Conservation (phyloP, 495 filamentous ascomycete genomes). For the Penicillium antarcticum region DNA sequence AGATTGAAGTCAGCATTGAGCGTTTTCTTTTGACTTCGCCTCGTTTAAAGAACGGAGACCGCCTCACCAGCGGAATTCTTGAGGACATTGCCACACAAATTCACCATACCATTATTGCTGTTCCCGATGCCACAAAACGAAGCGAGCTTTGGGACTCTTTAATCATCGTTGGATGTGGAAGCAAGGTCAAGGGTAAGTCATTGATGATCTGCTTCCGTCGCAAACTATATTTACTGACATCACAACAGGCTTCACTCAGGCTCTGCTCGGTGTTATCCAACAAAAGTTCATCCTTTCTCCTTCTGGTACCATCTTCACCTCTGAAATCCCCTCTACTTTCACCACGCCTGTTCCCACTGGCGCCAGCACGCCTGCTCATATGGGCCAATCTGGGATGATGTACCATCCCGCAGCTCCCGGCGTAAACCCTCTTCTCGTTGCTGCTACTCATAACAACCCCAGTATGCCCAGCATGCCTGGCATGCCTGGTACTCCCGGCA, state of each 20-base stretch:
- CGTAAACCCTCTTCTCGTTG: slow-evolving; percentile 89
- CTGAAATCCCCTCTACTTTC: slow-evolving; percentile 86
- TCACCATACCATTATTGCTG: slow-evolving; percentile 72
- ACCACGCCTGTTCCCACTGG: slow-evolving; percentile 88
- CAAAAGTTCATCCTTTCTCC: slow-evolving; percentile 87
- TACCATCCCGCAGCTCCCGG: slow-evolving; percentile 50
- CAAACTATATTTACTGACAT: slow-evolving; percentile 4
- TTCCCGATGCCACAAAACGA: slow-evolving; percentile 75
- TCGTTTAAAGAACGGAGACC: slow-evolving; percentile 25
- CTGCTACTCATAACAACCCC: slow-evolving; percentile 75
- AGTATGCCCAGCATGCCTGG: slow-evolving; percentile 16
- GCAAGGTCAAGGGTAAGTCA: slow-evolving; percentile 67
- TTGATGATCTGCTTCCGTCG: not conserved
- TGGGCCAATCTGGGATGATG: slow-evolving; percentile 45
- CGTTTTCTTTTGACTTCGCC: slow-evolving; percentile 72
- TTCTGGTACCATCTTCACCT: slow-evolving; percentile 93
- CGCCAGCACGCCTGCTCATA: slow-evolving; percentile 79
- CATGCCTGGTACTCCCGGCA: slow-evolving; percentile 33
- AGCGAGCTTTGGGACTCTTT: slow-evolving; percentile 86
- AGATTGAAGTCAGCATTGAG: slow-evolving; percentile 84
- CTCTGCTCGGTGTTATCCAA: slow-evolving; percentile 72
- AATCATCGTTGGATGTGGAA: slow-evolving; percentile 84
- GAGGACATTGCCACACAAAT: slow-evolving; percentile 78
- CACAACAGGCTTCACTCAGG: slow-evolving; percentile 70
- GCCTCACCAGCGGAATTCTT: slow-evolving; percentile 60